Conservation (phyloP, 495 filamentous ascomycete species). For the Xylona heveae region DNA sequence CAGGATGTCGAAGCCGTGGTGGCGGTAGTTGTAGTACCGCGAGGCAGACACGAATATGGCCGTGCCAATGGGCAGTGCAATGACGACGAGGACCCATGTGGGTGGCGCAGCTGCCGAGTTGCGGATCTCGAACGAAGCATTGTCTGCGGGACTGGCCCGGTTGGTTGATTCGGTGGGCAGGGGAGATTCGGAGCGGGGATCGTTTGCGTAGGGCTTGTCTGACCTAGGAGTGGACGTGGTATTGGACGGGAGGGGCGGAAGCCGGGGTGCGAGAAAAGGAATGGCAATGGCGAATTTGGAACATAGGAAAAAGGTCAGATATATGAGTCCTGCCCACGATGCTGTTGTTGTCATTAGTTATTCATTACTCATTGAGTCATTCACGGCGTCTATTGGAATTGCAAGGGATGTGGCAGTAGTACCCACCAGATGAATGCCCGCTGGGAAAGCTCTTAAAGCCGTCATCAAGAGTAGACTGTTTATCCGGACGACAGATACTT, state of each 20-base stretch:
- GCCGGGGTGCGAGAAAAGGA: conserved; percentile 17
- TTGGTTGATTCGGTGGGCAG: neutral
- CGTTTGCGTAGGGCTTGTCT: conserved; percentile 2
- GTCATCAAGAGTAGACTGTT: conserved; percentile 22
- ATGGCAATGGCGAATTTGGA: conserved; percentile 41
- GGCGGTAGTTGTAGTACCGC: conserved; percentile 39
- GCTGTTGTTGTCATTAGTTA: conserved; percentile 22
- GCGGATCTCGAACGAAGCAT: conserved; percentile 12
- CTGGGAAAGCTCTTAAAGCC: conserved; percentile 48
- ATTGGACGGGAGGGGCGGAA: conserved; percentile 9
- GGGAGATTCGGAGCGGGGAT: neutral
- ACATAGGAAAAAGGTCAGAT: conserved; percentile 40
- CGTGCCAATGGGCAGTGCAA: conserved; percentile 30
- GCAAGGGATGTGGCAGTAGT: neutral
- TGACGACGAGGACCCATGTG: conserved; percentile 30
- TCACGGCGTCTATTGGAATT: no score
- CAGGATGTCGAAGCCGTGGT: conserved; percentile 44
- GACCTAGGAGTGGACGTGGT: neutral
- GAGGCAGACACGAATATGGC: conserved; percentile 40
- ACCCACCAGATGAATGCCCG: conserved; percentile 45
- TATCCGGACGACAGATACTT: conserved; percentile 28
- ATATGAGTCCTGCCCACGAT: conserved; percentile 39
- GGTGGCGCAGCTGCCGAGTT: conserved; percentile 36
- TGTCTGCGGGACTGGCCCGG: conserved; percentile 1
- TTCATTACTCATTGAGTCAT: no score